Evolutionary conservation across 1,139 yeast species (phyloP).

Genomic region (Sugiyamaella sp.): DNA sequence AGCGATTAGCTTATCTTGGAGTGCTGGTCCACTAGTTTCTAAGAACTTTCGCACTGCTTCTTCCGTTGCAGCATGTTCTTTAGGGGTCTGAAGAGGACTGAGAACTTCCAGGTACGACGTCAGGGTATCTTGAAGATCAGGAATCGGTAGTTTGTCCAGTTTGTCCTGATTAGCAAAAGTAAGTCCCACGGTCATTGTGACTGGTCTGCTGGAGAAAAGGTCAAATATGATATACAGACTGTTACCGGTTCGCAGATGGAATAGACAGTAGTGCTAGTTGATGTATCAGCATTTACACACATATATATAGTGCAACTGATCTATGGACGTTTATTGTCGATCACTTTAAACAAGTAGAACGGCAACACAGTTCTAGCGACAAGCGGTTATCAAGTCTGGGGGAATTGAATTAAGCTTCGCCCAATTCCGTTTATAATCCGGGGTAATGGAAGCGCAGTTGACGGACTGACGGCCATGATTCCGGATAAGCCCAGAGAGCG

Average conservation of each 20-base stretch:
- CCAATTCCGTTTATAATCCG: slow-evolving; percentile 4
- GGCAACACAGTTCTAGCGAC: not conserved
- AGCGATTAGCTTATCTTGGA: slow-evolving; percentile 64
- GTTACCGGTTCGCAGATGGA: no score
- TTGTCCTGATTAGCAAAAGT: slow-evolving; percentile 62
- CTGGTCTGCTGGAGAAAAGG: not conserved
- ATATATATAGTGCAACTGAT: no score
- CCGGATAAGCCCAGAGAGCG: not conserved
- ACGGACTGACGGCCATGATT: not conserved
- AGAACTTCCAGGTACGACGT: slow-evolving; percentile 63
- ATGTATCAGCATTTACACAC: no score
- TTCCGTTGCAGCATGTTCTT: slow-evolving; percentile 64
- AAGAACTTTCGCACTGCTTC: slow-evolving; percentile 64
- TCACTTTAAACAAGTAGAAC: slow-evolving; percentile 4
- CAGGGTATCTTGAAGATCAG: slow-evolving; percentile 68
- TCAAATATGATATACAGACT: no score
- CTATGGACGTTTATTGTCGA: not conserved
- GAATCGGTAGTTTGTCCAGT: slow-evolving; percentile 73
- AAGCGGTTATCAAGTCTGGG: slow-evolving; percentile 8
- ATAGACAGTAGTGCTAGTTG: not conserved
- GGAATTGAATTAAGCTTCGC: not conserved
- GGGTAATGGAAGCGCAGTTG: slow-evolving; percentile 12
- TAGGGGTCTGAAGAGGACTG: slow-evolving; percentile 74
- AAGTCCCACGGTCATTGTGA: slow-evolving; percentile 25
- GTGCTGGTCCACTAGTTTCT: slow-evolving; percentile 58